phyloP scores from a whole-genome alignment of 164 flowering plant species.

The Buxus sempervirens region DNA sequence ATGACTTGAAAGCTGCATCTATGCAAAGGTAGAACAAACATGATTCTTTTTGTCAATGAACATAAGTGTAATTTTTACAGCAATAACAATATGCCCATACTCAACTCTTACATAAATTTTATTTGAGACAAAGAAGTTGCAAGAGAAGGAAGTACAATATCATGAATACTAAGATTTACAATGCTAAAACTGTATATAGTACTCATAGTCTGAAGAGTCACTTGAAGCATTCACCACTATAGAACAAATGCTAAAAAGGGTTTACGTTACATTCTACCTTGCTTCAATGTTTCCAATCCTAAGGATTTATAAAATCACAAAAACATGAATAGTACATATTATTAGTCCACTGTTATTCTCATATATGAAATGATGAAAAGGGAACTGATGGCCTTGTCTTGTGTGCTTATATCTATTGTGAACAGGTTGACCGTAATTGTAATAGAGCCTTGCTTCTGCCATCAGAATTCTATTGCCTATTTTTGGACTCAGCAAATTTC shows the following conservation, averaged over 20 bases:
- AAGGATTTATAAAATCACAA: conserved; percentile 77
- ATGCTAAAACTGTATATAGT: conserved; percentile 58
- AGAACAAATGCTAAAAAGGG: conserved; percentile 61
- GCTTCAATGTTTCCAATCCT: conserved; percentile 79
- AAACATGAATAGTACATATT: conserved; percentile 79
- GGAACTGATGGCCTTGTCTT: conserved; percentile 86
- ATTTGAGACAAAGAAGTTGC: no score
- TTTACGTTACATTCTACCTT: conserved; percentile 88
- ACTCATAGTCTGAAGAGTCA: conserved; percentile 76
- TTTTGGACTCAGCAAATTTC: conserved; percentile 75
- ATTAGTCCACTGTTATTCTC: conserved; percentile 79
- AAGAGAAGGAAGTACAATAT: no score
- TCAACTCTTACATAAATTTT: no score
- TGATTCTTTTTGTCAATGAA: conserved; percentile 41
- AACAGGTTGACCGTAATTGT: conserved; percentile 68
- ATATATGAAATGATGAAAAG: conserved; percentile 89
- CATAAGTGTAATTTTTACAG: conserved; percentile 57
- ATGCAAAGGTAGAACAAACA: no score
- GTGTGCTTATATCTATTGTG: conserved; percentile 44
- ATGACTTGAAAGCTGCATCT: background rate
- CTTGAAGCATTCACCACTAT: background rate
- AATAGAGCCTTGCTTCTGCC: conserved; percentile 88
- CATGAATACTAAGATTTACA: no score
- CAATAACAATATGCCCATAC: conserved; percentile 65
- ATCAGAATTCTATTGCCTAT: conserved; percentile 80